These are phyloP conservation scores for Euphorbia schlechtendalii DNA, from an alignment of 441 rosid species.

Conservation along the genomic window DNA sequence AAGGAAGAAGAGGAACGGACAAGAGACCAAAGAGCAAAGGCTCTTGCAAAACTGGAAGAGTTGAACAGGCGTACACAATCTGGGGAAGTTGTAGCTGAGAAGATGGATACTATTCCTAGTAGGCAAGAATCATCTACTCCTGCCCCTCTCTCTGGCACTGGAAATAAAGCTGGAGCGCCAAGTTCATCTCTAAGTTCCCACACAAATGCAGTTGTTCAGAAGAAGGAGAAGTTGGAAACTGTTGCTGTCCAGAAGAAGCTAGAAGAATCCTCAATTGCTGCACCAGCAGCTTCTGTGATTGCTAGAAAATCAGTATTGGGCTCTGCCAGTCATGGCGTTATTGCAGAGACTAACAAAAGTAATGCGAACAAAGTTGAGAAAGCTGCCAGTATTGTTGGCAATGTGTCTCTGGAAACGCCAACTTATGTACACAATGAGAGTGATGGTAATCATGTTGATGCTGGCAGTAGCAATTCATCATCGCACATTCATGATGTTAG, in stretches of 20 bases:
- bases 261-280: slow-evolving; percentile 26
- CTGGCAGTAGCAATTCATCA: slow-evolving; percentile 21
- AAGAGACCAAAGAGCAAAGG: slow-evolving; percentile 82
- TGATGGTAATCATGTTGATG: slow-evolving; percentile 30
- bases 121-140: slow-evolving; percentile 26
- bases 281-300: slow-evolving; percentile 26
- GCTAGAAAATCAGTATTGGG: slow-evolving; percentile 25
- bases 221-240: slow-evolving; percentile 33
- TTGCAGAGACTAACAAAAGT: slow-evolving; percentile 25
- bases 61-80: slow-evolving; percentile 63
- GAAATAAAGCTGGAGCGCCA: slow-evolving; percentile 22
- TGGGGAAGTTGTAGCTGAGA: slow-evolving; percentile 37
- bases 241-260: slow-evolving; percentile 25
- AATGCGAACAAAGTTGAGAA: slow-evolving; percentile 28
- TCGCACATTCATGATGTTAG: slow-evolving; percentile 29
- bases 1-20: slow-evolving; percentile 83
- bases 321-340: slow-evolving; percentile 14
- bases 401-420: slow-evolving; percentile 28
- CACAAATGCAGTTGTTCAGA: slow-evolving; percentile 21
- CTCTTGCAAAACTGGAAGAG: slow-evolving; percentile 74
- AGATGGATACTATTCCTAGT: slow-evolving; percentile 31
- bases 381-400: slow-evolving; percentile 22
- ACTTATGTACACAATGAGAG: slow-evolving; percentile 27
- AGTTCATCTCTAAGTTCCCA: slow-evolving; percentile 21
- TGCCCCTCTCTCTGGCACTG: slow-evolving; percentile 23